These are phyloP conservation scores for Fusarium sp. DNA, from an alignment of 2,329 filamentous ascomycete species.

Conservation along the genomic window DNA sequence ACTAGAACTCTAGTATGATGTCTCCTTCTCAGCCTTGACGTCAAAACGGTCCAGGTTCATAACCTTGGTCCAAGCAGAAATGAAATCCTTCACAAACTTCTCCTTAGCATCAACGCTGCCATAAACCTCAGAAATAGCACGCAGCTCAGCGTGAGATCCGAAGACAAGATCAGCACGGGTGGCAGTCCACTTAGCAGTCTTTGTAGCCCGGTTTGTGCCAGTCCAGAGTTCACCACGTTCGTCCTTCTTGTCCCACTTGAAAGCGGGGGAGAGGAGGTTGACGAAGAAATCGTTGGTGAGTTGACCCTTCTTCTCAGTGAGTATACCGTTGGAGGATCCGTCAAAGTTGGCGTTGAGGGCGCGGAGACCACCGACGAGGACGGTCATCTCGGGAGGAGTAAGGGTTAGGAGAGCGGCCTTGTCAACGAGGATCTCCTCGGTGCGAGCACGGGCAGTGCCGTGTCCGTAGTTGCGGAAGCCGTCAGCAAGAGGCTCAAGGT, in stretches of 20 bases:
- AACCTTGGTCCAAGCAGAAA: slow-evolving; percentile 78
- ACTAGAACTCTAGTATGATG: neutral
- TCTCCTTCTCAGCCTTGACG: slow-evolving; percentile 17
- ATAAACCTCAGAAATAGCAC: slow-evolving; percentile 77
- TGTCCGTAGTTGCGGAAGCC: slow-evolving; percentile 84
- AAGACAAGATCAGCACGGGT: slow-evolving; percentile 77
- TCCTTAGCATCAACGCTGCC: slow-evolving; percentile 67
- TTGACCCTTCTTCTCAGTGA: slow-evolving; percentile 74
- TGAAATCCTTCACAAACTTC: slow-evolving; percentile 78
- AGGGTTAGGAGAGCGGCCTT: slow-evolving; percentile 76
- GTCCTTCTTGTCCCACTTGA: slow-evolving; percentile 65
- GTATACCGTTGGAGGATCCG: slow-evolving; percentile 72
- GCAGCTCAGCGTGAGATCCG: slow-evolving; percentile 79
- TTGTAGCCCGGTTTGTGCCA: slow-evolving; percentile 73
- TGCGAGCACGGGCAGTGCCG: slow-evolving; percentile 67
- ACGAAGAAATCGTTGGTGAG: slow-evolving; percentile 86
- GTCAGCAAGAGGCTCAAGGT: slow-evolving; percentile 77
- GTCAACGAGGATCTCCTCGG: slow-evolving; percentile 79
- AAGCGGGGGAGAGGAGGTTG: slow-evolving; percentile 77
- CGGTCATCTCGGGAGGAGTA: slow-evolving; percentile 76
- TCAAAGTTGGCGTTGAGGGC: slow-evolving; percentile 77
- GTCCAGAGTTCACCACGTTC: slow-evolving; percentile 68
- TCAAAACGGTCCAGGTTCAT: slow-evolving; percentile 80
- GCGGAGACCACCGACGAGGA: slow-evolving; percentile 77
- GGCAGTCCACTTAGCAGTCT: slow-evolving; percentile 74